Conservation (phyloP, 2,329 filamentous ascomycete genomes). For the Amauroascus niger region DNA sequence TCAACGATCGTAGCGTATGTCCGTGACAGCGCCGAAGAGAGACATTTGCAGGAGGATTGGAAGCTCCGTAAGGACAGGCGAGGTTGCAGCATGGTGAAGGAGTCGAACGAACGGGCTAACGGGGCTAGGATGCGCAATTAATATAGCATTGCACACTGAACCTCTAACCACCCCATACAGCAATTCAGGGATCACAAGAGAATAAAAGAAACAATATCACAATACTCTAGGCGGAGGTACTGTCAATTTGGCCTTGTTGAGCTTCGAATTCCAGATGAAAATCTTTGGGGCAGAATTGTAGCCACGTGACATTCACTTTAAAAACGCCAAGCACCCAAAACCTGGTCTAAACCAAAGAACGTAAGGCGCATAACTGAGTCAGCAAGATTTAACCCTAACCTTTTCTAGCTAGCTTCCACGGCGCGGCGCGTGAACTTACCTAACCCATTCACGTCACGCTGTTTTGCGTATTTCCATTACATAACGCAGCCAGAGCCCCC, state of each 20-base stretch:
- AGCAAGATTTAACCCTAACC: neutral
- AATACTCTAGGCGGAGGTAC: neutral
- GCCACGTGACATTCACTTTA: neutral
- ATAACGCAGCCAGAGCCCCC: neutral
- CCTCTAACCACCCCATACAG: neutral
- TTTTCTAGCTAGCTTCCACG: neutral
- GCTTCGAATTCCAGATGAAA: neutral
- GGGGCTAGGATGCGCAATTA: neutral
- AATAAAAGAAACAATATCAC: neutral
- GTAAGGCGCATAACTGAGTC: neutral
- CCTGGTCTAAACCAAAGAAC: neutral
- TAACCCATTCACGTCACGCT: slow-evolving; percentile 8
- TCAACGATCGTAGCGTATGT: slow-evolving; percentile 42
- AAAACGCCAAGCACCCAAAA: too few relatives aligned
- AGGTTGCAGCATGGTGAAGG: slow-evolving; percentile 54
- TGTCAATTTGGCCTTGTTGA: slow-evolving; percentile 2
- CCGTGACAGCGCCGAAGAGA: slow-evolving; percentile 39
- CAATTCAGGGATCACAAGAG: neutral
- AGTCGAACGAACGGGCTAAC: neutral
- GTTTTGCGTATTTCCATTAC: slow-evolving; percentile 12
- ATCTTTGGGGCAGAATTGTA: neutral
- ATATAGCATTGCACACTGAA: neutral
- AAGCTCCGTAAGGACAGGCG: slow-evolving; percentile 49
- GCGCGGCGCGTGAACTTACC: slow-evolving; percentile 10
- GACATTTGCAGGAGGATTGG: slow-evolving; percentile 40